These are phyloP conservation scores for Rhodomyrtus tomentosa DNA, from an alignment of 345 rosid genomes.

Conservation along the genomic window DNA sequence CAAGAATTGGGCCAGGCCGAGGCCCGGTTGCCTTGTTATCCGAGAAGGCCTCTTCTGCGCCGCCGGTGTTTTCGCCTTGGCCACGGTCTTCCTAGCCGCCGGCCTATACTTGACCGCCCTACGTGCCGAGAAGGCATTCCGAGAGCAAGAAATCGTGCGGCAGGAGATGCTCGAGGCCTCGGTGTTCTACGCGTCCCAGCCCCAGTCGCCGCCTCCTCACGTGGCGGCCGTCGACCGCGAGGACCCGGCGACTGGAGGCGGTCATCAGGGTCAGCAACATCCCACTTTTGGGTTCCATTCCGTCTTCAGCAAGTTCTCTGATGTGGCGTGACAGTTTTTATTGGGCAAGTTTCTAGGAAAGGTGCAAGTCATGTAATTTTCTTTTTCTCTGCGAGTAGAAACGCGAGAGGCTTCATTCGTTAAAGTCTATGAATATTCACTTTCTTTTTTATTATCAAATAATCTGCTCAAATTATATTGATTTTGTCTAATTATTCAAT, in stretches of 20 bases:
- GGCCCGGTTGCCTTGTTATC: conserved; percentile 46
- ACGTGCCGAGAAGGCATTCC: conserved; percentile 48
- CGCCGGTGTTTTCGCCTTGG: conserved; percentile 58
- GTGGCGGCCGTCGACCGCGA: conserved; percentile 46
- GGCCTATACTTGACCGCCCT: conserved; percentile 68
- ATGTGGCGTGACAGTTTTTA: neutral
- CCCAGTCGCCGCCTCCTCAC: conserved; percentile 28
- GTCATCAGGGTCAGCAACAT: conserved; percentile 2
- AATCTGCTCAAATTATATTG: neutral
- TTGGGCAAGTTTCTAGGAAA: neutral
- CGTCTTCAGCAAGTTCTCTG: conserved; percentile 14
- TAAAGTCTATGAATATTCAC: neutral
- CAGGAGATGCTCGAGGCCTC: conserved; percentile 51
- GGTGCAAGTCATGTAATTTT: neutral
- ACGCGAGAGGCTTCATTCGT: neutral
- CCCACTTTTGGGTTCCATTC: neutral
- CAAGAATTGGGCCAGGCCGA: conserved; percentile 67
- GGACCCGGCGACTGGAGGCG: conserved; percentile 31
- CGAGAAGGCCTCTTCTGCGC: conserved; percentile 73
- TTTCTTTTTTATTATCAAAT: neutral
- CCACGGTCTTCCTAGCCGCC: conserved; percentile 55
- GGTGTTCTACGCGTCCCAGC: conserved; percentile 50
- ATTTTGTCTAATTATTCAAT: neutral
- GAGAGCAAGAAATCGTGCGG: conserved; percentile 29
- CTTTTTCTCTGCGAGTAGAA: neutral